Conservation (phyloP, 164 flowering plant species). For the Hamamelis virginiana region DNA sequence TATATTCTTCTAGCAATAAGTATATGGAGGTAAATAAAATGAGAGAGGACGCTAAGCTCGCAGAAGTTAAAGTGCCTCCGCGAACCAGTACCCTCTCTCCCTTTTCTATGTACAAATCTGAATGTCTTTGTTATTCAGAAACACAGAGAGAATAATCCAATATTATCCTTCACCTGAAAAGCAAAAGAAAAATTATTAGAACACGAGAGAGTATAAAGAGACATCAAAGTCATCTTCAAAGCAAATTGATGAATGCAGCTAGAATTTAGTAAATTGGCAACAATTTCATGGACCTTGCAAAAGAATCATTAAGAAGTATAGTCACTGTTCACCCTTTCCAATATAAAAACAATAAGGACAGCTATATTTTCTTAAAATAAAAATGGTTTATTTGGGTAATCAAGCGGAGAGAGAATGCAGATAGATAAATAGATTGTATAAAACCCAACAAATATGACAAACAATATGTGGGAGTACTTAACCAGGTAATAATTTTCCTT, state of each 20-base stretch:
- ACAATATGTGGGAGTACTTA: background rate
- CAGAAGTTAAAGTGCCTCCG: constrained; percentile 37
- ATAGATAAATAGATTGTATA: too few relatives aligned
- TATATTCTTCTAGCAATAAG: background rate
- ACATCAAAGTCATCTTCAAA: background rate
- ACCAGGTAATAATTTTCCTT: background rate
- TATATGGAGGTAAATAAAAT: background rate
- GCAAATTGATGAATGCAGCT: background rate
- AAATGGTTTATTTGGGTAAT: too few relatives aligned
- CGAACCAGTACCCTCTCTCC: constrained; percentile 48
- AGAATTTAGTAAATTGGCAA: background rate
- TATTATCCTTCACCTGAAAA: constrained; percentile 25
- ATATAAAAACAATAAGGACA: too few relatives aligned
- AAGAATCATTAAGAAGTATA: too few relatives aligned
- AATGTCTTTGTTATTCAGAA: constrained; percentile 5
- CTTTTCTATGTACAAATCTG: constrained; percentile 12
- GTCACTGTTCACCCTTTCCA: too few relatives aligned
- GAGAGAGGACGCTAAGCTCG: constrained; percentile 50
- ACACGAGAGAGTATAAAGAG: background rate
- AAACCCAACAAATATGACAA: background rate
- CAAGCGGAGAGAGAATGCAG: too few relatives aligned
- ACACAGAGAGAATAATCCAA: background rate
- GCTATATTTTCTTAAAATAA: too few relatives aligned
- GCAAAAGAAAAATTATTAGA: background rate
- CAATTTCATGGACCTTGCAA: too few relatives aligned